phyloP scores from a whole-genome alignment of 1,139 yeast genomes.

The Suhomyces ambrosiae region DNA sequence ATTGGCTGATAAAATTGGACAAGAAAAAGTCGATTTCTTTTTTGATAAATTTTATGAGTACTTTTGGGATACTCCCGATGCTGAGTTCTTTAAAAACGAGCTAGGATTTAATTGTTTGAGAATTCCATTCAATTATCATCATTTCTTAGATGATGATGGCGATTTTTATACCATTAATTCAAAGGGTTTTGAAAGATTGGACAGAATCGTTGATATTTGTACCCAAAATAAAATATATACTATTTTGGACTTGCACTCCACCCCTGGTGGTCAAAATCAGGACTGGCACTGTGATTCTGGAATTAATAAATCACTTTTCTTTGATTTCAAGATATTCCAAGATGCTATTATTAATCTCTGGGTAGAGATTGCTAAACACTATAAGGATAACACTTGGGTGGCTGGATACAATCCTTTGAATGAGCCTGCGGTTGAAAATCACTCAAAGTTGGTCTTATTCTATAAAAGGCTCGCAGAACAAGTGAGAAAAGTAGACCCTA shows the following conservation, averaged over 20 bases:
- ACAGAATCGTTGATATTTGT: conserved; percentile 41
- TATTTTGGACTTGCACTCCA: conserved; percentile 47
- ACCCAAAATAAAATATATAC: conserved; percentile 42
- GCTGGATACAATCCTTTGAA: conserved; percentile 54
- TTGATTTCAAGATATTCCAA: conserved; percentile 49
- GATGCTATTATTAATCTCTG: conserved; percentile 44
- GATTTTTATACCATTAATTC: conserved; percentile 40
- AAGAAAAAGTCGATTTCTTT: conserved; percentile 45
- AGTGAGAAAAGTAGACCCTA: conserved; percentile 42
- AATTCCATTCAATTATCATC: conserved; percentile 51
- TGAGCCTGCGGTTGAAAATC: conserved; percentile 48
- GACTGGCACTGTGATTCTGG: conserved; percentile 52
- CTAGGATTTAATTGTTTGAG: conserved; percentile 47
- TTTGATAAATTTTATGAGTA: conserved; percentile 50
- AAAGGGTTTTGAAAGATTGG: conserved; percentile 44
- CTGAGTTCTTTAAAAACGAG: conserved; percentile 38
- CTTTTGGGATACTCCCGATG: conserved; percentile 50
- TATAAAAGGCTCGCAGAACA: conserved; percentile 36
- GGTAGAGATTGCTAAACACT: conserved; percentile 42
- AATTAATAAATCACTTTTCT: conserved; percentile 44
- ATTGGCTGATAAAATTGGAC: conserved; percentile 35
- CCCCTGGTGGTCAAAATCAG: conserved; percentile 53
- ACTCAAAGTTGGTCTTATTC: conserved; percentile 37
- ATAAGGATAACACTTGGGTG: conserved; percentile 44
- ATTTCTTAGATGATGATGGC: conserved; percentile 42